phyloP scores from a whole-genome alignment of 1,284 basidiomycete genomes.

The Athelia sp. region DNA sequence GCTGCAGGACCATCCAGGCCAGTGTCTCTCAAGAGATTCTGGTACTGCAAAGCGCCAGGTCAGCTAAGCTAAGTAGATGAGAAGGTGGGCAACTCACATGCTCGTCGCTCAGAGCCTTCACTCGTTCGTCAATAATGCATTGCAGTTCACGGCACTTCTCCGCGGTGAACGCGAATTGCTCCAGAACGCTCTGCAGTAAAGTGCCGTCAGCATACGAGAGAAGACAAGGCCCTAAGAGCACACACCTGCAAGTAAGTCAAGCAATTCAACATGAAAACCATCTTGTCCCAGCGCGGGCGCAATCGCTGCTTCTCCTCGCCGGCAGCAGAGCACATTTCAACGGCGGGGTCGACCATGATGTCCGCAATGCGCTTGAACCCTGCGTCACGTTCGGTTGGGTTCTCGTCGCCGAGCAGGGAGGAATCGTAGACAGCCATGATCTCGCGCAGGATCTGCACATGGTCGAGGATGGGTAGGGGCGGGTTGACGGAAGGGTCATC shows the following conservation, averaged over 20 bases:
- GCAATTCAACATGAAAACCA: conserved; percentile 83
- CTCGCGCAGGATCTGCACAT: conserved; percentile 79
- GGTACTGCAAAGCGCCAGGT: conserved; percentile 44
- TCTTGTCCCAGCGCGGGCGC: conserved; percentile 67
- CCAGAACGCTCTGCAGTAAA: conserved; percentile 56
- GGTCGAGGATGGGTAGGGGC: conserved; percentile 75
- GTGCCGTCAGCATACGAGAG: background rate
- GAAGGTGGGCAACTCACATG: conserved; percentile 55
- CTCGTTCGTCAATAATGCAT: conserved; percentile 56
- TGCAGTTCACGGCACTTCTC: conserved; percentile 58
- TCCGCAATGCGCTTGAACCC: conserved; percentile 74
- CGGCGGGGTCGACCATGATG: conserved; percentile 76
- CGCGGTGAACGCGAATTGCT: conserved; percentile 69
- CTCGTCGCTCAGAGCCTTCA: conserved; percentile 67
- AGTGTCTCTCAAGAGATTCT: conserved; percentile 66
- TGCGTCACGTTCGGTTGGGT: conserved; percentile 39
- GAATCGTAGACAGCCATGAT: conserved; percentile 86
- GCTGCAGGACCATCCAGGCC: conserved; percentile 66
- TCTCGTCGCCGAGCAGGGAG: conserved; percentile 63
- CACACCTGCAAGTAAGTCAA: conserved; percentile 73
- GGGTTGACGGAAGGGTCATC: conserved; percentile 76
- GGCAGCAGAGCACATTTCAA: conserved; percentile 70
- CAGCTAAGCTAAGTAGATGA: conserved; percentile 1
- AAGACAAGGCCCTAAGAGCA: conserved; percentile 26
- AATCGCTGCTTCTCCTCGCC: conserved; percentile 60